phyloP scores from a whole-genome alignment of 2,329 filamentous ascomycete species.

The Fusarium heterosporum region DNA sequence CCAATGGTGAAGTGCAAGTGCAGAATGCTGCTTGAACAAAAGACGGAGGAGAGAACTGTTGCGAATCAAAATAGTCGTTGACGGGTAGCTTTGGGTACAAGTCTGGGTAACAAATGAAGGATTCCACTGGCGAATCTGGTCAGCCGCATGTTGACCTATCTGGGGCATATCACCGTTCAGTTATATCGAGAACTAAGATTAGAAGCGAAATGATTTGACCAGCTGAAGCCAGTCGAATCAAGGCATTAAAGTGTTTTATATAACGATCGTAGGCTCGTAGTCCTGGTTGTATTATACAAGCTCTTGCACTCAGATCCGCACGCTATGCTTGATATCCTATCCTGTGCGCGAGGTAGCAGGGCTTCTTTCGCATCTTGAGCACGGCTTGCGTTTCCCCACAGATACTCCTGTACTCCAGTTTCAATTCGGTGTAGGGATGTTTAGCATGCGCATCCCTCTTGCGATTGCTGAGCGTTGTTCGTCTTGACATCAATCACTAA shows the following conservation, averaged over 20 bases:
- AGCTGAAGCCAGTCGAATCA: constrained; percentile 28
- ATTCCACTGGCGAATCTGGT: neutral
- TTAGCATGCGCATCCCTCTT: constrained; percentile 74
- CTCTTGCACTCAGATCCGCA: constrained; percentile 48
- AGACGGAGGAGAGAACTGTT: neutral
- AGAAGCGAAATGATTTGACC: constrained; percentile 33
- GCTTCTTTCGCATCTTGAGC: constrained; percentile 34
- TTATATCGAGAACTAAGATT: constrained; percentile 6
- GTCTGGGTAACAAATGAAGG: neutral
- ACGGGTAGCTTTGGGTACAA: neutral
- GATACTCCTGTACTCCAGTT: constrained; percentile 46
- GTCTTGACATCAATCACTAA: constrained; percentile 95
- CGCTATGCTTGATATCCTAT: constrained; percentile 52
- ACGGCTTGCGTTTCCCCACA: constrained; percentile 38
- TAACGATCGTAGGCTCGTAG: constrained; percentile 52
- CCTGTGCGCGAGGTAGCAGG: constrained; percentile 34
- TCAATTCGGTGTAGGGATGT: constrained; percentile 24
- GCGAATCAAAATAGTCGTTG: neutral
- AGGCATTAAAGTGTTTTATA: constrained; percentile 49
- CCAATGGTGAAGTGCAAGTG: constrained; percentile 71
- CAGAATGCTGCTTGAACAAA: constrained; percentile 44
- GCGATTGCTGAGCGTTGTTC: constrained; percentile 74
- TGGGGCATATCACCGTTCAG: constrained; percentile 13
- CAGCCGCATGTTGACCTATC: constrained; percentile 5
- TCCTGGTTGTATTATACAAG: constrained; percentile 53